Base-by-base conservation (phyloP, 2,329 filamentous ascomycete genomes). In the Epicoccum nigrum region DNA sequence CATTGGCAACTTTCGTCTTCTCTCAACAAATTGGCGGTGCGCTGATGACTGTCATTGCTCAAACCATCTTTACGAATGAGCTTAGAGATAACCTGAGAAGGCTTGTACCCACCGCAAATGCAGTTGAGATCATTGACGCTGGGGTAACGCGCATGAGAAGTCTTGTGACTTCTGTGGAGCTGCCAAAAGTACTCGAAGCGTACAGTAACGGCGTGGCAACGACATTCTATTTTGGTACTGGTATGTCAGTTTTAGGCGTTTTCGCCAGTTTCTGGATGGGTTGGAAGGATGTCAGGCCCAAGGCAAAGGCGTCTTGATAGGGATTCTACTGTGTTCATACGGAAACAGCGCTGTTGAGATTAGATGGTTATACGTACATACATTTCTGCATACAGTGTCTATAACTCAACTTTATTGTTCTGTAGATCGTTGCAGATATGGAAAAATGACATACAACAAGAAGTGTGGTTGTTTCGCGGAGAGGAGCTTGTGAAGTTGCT, bases 181-280 rank as follows among this genome's bases (percentile, higher is more conserved):
- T 45, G 2, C 43, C 43, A 25, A 16, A 3, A 7, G 17, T 45
- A 2, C 15, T 38, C 15, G 16, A 75, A 0, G 85, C 78, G 1
- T 81, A 81, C 51, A 63, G 71, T 1, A 67, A 69, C 15, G 71
- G 71, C 25, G 53, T 80, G 15, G 65, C 71, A 42, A 54, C 59
- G 1, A 67, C 74, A 0, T 79, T 79, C 40, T 79, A 76, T 53
- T 46, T 80, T 17, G 66, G 69, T 4, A 64, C 71, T 1, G 74
- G 65, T 4, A 28, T 51, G 27, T 48, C 45, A 6, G 12, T 33
- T n/a, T 13, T 40, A 7, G 34, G 46, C 20, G 27, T 45, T 7
- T 19, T 55, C 13, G 35, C 43, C 28, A 32, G 35, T 21, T 51
- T n/a, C 25, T 42, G 51, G 40, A 50, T 51, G 40, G 51, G 51